Conservation (phyloP, 1,284 basidiomycete species). For the Anthracocystis setariae region DNA sequence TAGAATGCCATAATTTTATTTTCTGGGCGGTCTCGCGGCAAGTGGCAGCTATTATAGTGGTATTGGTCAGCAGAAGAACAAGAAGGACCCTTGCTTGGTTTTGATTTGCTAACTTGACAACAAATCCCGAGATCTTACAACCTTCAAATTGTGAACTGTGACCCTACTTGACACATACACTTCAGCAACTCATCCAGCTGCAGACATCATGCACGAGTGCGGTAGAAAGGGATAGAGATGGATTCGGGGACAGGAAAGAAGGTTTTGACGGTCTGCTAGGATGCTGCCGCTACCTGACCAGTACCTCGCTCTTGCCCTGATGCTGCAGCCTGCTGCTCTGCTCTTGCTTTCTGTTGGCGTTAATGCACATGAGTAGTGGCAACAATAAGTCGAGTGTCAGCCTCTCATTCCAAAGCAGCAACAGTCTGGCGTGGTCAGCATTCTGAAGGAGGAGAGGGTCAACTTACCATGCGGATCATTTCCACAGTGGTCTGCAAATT, state of each 20-base stretch:
- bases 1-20: no score
- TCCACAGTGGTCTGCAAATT: conserved; percentile 64
- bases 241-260: no score
- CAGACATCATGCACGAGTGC: no score
- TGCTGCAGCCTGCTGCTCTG: conserved; percentile 31
- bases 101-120: conserved; percentile 13
- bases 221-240: no score
- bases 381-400: not conserved
- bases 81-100: conserved; percentile 13
- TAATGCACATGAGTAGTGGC: not conserved
- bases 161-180: not conserved
- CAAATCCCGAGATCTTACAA: no score
- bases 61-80: conserved; percentile 36
- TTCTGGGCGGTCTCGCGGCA: not conserved
- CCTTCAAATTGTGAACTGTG: no score
- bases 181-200: no score
- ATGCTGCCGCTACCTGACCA: conserved; percentile 15
- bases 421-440: no score
- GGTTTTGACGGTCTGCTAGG: conserved; percentile 2
- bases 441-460: no score
- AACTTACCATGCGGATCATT: conserved; percentile 61
- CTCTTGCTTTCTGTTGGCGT: conserved; percentile 38
- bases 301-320: conserved; percentile 17
- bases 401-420: not conserved
- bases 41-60: conserved; percentile 3